Evolutionary conservation across 225 moss, liverwort and hornwort genomes (phyloP), one percentile per base, ranked within the genome.

Genomic region (Ulota crispa): DNA sequence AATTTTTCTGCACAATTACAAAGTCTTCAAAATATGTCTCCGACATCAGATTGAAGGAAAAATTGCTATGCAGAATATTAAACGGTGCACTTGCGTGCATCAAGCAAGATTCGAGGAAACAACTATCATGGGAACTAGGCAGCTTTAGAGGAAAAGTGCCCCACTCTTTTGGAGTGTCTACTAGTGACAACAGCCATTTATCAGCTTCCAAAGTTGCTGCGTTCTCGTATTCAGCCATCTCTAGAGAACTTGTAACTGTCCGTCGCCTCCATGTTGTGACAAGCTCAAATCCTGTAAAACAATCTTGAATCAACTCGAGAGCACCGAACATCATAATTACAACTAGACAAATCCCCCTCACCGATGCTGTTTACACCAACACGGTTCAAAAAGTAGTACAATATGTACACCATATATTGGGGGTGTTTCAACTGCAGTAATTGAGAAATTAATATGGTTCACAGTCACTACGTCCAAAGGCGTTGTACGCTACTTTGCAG

Each of bases 211-310:
- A 87, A 26, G 97, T 98, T 37, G 94, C 91, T 34, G 85, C 84
- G 71, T 98, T 98, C 83, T 98, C 97, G 74, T 92, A 90, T 79
- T 98, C 97, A 68, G 90, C 91, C 97, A 98, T 98, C 85, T 95
- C 93, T 61, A 75, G 52, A 43, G 93, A 90, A 80, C 89, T 88
- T 60, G 79, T 88, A 62, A 98, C 93, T 78, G 92, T 91, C 41
- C 82, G 87, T 70, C 90, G 89, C 70, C 84, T 88, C 89, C 93
- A 98, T 64, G 84, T 94, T 78, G 95, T 74, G 83, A 98, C 78
- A 82, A 98, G 85, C 84, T 98, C 97, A 89, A 98, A 98, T 74
- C 95, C 97, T 98, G 91, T 6, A 79, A 78, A 60, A 85, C 21
- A 56, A 3, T 43, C 73, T 77, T 63, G 55, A 66, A 83, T 80